These are phyloP conservation scores for Pinus albicaulis DNA, from an alignment of 75 land plant genomes.

Conservation along the genomic window DNA sequence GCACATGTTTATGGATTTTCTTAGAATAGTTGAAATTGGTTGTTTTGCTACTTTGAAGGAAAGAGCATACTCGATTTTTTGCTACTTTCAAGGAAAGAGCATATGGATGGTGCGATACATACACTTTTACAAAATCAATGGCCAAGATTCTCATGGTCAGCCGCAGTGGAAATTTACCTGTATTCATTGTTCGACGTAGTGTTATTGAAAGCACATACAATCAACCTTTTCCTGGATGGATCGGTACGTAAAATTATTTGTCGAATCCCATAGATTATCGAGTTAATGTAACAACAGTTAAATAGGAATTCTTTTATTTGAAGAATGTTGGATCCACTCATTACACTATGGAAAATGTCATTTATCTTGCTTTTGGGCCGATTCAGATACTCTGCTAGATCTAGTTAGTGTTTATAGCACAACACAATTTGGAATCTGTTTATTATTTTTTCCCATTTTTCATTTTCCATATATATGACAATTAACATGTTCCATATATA, in stretches of 20 bases:
- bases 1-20: neutral
- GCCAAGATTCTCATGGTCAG: conserved; percentile 75
- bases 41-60: too few relatives aligned
- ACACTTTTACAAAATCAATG: conserved; percentile 92
- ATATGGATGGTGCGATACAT: conserved; percentile 94
- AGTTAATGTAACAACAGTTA: neutral
- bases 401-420: conserved; percentile 43
- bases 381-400: conserved; percentile 82
- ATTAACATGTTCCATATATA: too few relatives aligned
- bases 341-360: conserved; percentile 89
- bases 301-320: neutral
- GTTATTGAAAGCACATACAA: conserved; percentile 83
- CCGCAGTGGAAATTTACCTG: conserved; percentile 61
- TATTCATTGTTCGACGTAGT: conserved; percentile 75
- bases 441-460: too few relatives aligned
- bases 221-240: conserved; percentile 93
- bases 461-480: too few relatives aligned
- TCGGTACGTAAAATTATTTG: conserved; percentile 14
- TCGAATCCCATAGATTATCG: neutral
- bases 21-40: too few relatives aligned
- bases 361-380: conserved; percentile 68
- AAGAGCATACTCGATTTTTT: too few relatives aligned
- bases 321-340: conserved; percentile 95
- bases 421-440: too few relatives aligned
- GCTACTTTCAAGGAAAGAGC: conserved; percentile 57